phyloP scores from a whole-genome alignment of 192 early-diverging fungal genomes.

The Diversispora eburnea region DNA sequence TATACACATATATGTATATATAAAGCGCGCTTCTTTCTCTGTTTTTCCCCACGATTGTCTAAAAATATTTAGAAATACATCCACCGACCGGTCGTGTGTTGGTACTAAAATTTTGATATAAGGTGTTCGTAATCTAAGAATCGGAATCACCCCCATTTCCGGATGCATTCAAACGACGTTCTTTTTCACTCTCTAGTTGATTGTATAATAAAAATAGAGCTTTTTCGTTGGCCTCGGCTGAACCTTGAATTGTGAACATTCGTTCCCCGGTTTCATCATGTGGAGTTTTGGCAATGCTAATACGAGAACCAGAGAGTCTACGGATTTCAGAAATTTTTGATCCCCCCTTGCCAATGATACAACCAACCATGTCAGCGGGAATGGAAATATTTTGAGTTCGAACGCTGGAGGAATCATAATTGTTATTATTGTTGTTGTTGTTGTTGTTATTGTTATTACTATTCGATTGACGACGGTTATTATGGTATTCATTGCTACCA shows the following conservation, averaged over 20 bases:
- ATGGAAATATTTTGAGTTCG: slow-evolving; percentile 88
- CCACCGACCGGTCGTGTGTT: too few species aligned
- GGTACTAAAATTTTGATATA: not conserved
- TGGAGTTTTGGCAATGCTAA: slow-evolving; percentile 83
- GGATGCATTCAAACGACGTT: slow-evolving; percentile 60
- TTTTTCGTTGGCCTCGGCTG: slow-evolving; percentile 81
- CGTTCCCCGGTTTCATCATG: slow-evolving; percentile 79
- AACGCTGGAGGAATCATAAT: slow-evolving; percentile 46
- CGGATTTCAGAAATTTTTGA: slow-evolving; percentile 79
- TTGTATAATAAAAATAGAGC: slow-evolving; percentile 89
- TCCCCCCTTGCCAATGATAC: slow-evolving; percentile 94
- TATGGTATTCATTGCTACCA: slow-evolving; percentile 18
- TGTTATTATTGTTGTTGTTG: slow-evolving; percentile 13
- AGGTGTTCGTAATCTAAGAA: not conserved
- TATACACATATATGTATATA: not conserved
- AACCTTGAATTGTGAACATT: slow-evolving; percentile 89
- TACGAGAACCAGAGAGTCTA: slow-evolving; percentile 74
- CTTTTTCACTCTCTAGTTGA: slow-evolving; percentile 85
- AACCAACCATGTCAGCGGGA: slow-evolving; percentile 93
- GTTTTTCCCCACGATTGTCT: not conserved
- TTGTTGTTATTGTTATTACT: slow-evolving; percentile 8
- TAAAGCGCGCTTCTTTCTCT: not conserved
- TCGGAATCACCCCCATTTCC: slow-evolving; percentile 23
- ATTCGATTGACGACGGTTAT: slow-evolving; percentile 30
- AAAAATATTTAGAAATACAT: not conserved